Conservation (phyloP, 352 stramenopile genomes). For the Ochromonadaceae sp. region DNA sequence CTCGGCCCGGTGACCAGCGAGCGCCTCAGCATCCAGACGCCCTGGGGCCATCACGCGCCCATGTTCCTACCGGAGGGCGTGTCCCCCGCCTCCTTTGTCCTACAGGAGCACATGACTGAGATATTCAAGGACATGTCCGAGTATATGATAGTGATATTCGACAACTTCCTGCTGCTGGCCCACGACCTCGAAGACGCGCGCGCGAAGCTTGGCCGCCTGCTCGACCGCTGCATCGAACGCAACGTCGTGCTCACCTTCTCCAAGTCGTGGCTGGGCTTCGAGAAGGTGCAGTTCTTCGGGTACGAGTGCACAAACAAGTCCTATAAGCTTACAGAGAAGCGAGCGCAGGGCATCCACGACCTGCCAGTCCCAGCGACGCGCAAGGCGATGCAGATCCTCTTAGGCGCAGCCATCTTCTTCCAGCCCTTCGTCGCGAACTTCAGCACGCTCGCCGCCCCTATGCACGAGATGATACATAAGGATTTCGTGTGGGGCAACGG, state of each 20-base stretch:
- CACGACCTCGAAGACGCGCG: conserved; percentile 9
- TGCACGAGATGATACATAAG: neutral
- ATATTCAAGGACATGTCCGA: conserved; percentile 3
- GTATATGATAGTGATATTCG: conserved; percentile 11
- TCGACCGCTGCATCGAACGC: conserved; percentile 1
- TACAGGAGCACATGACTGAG: neutral
- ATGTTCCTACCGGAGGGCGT: conserved; percentile 13
- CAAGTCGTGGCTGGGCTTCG: conserved; percentile 8
- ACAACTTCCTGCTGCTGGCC: conserved; percentile 10
- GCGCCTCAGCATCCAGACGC: neutral
- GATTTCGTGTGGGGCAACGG: conserved; percentile 6
- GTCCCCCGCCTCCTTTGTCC: neutral
- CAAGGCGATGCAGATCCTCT: conserved; percentile 4
- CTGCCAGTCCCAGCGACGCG: too few relatives aligned
- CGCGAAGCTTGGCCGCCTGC: neutral
- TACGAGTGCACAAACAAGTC: too few relatives aligned
- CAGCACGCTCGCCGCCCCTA: neutral
- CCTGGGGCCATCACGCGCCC: neutral
- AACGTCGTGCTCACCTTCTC: conserved; percentile 5
- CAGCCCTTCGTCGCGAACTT: conserved; percentile 12
- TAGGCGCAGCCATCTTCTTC: conserved; percentile 7
- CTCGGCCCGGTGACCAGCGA: neutral
- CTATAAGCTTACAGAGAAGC: too few relatives aligned
- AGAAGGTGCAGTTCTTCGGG: conserved; percentile 1
- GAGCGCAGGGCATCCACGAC: too few relatives aligned